A percentile compares a stretch with the other conserved stretches of the same genome.
Evolutionary conservation across 805 yeast species (phyloP).

Genomic region (Wickerhamomyces hampshirensis): DNA sequence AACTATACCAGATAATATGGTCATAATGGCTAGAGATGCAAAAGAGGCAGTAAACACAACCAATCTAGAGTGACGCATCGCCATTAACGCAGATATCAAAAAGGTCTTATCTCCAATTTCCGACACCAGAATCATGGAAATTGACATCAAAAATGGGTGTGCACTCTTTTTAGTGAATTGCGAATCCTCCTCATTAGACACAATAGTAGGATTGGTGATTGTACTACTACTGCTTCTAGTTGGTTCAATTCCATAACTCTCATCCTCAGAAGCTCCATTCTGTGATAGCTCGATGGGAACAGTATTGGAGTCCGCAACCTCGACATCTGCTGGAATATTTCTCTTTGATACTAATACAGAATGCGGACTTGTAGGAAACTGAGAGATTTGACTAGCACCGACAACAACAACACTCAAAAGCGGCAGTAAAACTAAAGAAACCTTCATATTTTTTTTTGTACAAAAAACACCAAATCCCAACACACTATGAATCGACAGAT

Average conservation of each 20-base stretch:
- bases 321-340: constrained; percentile 20
- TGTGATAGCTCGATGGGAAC: constrained; percentile 18
- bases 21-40: constrained; percentile 82
- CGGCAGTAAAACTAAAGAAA: neutral
- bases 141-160: constrained; percentile 65
- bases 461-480: no score
- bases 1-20: constrained; percentile 81
- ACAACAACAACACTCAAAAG: neutral
- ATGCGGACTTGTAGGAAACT: constrained; percentile 6
- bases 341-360: constrained; percentile 12
- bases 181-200: constrained; percentile 1
- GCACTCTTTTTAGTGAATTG: neutral
- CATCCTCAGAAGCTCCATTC: neutral
- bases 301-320: constrained; percentile 20
- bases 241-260: neutral
- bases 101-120: constrained; percentile 98
- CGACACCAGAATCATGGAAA: constrained; percentile 88
- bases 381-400: neutral
- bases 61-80: constrained; percentile 84
- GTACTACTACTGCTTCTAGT: neutral
- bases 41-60: constrained; percentile 90
- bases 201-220: constrained; percentile 1
- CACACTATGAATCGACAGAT: no score
- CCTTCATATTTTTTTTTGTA: neutral
- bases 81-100: constrained; percentile 94